phyloP scores from a whole-genome alignment of 192 early-diverging fungal species.

The Neocallimastix lanati region DNA sequence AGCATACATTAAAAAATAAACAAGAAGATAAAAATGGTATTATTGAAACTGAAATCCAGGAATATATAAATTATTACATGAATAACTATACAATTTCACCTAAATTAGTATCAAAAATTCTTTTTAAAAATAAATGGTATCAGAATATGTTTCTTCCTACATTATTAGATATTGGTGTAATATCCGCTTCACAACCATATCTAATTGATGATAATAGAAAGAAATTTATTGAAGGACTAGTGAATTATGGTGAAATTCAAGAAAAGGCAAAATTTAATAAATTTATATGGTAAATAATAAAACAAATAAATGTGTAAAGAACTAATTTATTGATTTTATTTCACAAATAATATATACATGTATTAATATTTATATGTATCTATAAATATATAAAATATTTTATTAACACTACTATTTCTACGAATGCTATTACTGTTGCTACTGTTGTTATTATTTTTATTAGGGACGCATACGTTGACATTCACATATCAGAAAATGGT shows the following conservation, averaged over 20 bases:
- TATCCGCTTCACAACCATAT: neutral
- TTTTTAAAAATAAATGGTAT: neutral
- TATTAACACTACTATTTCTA: too few relatives aligned
- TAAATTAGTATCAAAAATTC: neutral
- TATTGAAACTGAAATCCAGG: neutral
- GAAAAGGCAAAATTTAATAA: neutral
- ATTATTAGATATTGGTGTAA: neutral
- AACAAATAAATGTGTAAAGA: too few relatives aligned
- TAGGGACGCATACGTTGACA: too few relatives aligned
- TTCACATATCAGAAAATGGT: neutral
- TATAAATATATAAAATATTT: too few relatives aligned
- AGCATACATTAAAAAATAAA: neutral
- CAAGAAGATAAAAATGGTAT: neutral
- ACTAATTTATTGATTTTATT: too few relatives aligned
- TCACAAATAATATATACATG: too few relatives aligned
- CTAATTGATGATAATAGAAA: neutral
- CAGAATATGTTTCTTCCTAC: neutral
- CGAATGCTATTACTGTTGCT: too few relatives aligned
- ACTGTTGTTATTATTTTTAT: too few relatives aligned
- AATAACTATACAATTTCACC: neutral
- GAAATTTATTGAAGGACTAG: neutral
- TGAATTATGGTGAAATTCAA: neutral
- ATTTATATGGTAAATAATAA: neutral
- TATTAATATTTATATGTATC: too few relatives aligned
- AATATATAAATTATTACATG: neutral